These are phyloP conservation scores for Lasiodiplodia citricola DNA, from an alignment of 2,329 filamentous ascomycete genomes.

Conservation along the genomic window DNA sequence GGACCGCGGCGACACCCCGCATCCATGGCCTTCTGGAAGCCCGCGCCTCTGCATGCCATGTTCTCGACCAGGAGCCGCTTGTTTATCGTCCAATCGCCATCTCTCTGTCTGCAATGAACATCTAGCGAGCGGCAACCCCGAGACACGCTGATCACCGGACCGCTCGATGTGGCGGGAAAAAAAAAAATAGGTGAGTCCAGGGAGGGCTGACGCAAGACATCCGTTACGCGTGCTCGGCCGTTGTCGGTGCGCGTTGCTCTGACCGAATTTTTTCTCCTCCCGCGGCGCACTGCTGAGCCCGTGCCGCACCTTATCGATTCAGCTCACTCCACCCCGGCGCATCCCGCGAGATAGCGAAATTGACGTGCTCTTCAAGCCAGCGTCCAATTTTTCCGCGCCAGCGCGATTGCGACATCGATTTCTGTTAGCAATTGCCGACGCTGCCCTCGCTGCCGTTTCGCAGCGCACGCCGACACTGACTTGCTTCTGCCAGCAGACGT, in stretches of 20 bases:
- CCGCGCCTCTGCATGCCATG: not conserved
- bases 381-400: not conserved
- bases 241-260: not conserved
- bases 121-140: not conserved
- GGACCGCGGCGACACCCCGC: not conserved
- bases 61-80: not conserved
- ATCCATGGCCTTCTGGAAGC: conserved; percentile 5
- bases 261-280: not conserved
- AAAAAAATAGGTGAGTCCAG: not conserved
- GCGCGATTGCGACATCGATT: not conserved
- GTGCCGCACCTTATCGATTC: conserved; percentile 10
- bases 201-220: not conserved
- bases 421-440: not conserved
- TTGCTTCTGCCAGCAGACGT: not conserved
- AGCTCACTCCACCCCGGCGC: conserved; percentile 6
- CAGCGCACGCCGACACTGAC: not conserved
- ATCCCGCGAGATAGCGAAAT: conserved; percentile 3
- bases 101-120: not conserved
- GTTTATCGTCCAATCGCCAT: not conserved
- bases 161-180: not conserved
- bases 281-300: conserved; percentile 3
- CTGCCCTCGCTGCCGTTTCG: not conserved
- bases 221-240: not conserved
- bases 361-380: not conserved
- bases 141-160: not conserved